Conservation (phyloP, 2,329 filamentous ascomycete genomes). For the Venturia carpophila region DNA sequence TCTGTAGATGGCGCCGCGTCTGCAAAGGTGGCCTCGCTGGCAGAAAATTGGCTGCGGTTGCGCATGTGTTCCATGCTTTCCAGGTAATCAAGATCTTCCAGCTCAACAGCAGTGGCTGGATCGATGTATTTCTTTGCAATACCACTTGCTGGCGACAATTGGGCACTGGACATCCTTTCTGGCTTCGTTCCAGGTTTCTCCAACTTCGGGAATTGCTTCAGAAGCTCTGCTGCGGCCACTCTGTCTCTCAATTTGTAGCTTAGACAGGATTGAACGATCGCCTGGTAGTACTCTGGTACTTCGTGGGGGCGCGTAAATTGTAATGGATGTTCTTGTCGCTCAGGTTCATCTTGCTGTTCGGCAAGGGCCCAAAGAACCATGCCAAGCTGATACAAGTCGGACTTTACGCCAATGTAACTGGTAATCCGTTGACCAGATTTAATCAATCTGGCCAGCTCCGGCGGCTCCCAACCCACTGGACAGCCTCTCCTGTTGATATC, state of each 20-base stretch:
- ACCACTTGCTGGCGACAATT: constrained; percentile 33
- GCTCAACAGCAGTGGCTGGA: constrained; percentile 36
- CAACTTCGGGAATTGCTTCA: constrained; percentile 56
- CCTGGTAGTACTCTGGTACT: constrained; percentile 71
- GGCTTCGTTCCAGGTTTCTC: constrained; percentile 17
- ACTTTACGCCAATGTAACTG: constrained; percentile 98
- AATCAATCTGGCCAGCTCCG: constrained; percentile 78
- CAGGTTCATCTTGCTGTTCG: constrained; percentile 81
- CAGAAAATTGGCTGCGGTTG: constrained; percentile 1
- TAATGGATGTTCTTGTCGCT: constrained; percentile 66
- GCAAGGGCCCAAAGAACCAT: constrained; percentile 96
- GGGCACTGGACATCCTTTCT: constrained; percentile 26
- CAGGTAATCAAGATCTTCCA: constrained; percentile 33
- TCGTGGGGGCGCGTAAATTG: constrained; percentile 39
- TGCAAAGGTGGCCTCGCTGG: constrained; percentile 27
- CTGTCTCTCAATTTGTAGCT: constrained; percentile 65
- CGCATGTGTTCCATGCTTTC: background rate
- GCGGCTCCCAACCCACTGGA: constrained; percentile 94
- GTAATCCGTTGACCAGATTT: constrained; percentile 82
- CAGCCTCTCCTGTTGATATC: constrained; percentile 98
- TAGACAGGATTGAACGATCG: constrained; percentile 69
- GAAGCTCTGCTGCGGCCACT: constrained; percentile 62
- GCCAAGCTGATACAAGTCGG: constrained; percentile 88
- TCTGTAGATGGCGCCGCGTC: constrained; percentile 34
- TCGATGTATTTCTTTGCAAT: constrained; percentile 43